These are phyloP conservation scores for Paecilomyces variotii DNA, from an alignment of 2,329 filamentous ascomycete species.

Conservation along the genomic window DNA sequence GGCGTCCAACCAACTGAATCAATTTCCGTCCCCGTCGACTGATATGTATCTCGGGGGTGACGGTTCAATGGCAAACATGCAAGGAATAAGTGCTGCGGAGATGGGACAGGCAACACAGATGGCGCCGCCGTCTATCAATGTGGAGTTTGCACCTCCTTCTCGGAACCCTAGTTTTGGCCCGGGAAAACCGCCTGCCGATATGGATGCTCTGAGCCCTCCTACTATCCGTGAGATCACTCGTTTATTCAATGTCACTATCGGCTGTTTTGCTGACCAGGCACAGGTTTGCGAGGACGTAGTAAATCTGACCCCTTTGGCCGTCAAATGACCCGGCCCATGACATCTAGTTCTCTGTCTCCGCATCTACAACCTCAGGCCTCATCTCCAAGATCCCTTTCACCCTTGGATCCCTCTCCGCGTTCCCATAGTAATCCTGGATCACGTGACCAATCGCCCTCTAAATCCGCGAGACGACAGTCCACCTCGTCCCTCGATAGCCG, in stretches of 20 bases:
- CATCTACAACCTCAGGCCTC: constrained; percentile 24
- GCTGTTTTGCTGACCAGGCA: background rate
- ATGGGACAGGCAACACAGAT: constrained; percentile 65
- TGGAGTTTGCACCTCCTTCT: constrained; percentile 77
- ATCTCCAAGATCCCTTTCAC: constrained; percentile 37
- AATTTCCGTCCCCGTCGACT: constrained; percentile 40
- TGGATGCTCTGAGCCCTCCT: constrained; percentile 78
- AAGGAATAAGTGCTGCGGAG: constrained; percentile 45
- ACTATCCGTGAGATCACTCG: constrained; percentile 40
- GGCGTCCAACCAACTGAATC: constrained; percentile 39
- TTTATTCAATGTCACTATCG: constrained; percentile 12
- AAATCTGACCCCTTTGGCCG: constrained; percentile 55
- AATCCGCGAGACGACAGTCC: constrained; percentile 35
- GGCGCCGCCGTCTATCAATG: constrained; percentile 90
- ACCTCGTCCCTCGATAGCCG: constrained; percentile 48
- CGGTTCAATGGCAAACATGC: constrained; percentile 40
- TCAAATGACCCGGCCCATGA: constrained; percentile 31
- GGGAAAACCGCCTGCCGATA: constrained; percentile 55
- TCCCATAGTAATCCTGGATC: constrained; percentile 34
- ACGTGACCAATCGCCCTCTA: constrained; percentile 37
- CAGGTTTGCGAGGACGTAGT: constrained; percentile 49
- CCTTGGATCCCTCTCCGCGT: constrained; percentile 24
- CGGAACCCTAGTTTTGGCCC: constrained; percentile 59
- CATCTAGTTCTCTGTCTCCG: constrained; percentile 20
- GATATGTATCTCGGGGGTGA: constrained; percentile 45